These are phyloP conservation scores for Oryza longistaminata DNA, from an alignment of 176 grass and related monocot species.

Conservation along the genomic window DNA sequence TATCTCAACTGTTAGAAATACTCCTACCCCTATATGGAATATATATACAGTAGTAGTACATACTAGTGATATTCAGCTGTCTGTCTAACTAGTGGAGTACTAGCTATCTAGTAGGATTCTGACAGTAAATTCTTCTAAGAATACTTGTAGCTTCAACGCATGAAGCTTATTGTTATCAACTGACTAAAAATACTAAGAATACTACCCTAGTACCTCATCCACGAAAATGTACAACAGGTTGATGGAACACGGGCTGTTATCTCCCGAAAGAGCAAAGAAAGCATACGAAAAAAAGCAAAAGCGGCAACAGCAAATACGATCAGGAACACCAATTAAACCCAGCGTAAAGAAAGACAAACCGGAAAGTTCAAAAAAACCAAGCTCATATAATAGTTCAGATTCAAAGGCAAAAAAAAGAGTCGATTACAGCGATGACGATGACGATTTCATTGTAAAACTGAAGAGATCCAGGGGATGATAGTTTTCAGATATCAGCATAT, in stretches of 20 bases:
- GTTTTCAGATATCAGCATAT: background rate
- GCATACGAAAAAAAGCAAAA: slow-evolving; percentile 83
- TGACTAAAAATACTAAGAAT: too few species aligned
- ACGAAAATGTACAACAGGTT: slow-evolving; percentile 53
- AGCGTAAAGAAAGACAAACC: slow-evolving; percentile 48
- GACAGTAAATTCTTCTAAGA: background rate
- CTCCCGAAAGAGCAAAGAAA: slow-evolving; percentile 83
- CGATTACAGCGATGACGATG: slow-evolving; percentile 56
- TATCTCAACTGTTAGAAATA: background rate
- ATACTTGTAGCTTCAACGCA: background rate
- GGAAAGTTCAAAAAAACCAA: slow-evolving; percentile 67
- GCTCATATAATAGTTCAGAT: slow-evolving; percentile 40
- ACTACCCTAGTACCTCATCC: background rate
- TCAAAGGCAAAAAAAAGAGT: slow-evolving; percentile 74
- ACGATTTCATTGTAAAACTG: slow-evolving; percentile 65
- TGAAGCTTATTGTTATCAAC: background rate
- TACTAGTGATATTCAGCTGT: background rate
- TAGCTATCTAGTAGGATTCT: background rate
- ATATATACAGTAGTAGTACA: too few species aligned
- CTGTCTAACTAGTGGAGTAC: background rate
- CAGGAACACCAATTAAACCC: slow-evolving; percentile 55
- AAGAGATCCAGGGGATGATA: slow-evolving; percentile 61
- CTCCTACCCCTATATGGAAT: background rate
- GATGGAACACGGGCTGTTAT: slow-evolving; percentile 95
- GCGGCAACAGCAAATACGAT: slow-evolving; percentile 58